These are phyloP conservation scores for Peribolospora baueri DNA, from an alignment of 768 basidiomycete genomes.

Conservation along the genomic window DNA sequence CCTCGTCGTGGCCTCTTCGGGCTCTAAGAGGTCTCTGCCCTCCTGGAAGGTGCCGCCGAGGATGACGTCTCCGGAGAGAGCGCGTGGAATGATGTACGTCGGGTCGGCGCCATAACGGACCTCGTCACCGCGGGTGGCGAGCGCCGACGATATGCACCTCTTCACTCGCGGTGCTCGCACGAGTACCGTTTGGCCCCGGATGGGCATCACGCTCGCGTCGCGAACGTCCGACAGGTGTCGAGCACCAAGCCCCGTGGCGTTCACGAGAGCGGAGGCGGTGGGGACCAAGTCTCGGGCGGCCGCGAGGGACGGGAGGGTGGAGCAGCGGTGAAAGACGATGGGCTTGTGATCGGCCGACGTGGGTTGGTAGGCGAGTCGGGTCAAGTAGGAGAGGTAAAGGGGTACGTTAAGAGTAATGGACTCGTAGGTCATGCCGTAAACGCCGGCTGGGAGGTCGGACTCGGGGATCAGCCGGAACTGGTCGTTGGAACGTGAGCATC, in stretches of 20 bases:
- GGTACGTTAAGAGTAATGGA: constrained; percentile 31
- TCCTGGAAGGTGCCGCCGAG: too few species aligned
- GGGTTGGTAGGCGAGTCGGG: constrained; percentile 23
- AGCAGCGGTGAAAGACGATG: constrained; percentile 27
- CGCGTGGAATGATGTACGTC: too few species aligned
- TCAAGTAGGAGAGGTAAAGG: constrained; percentile 25
- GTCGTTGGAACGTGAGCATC: neutral
- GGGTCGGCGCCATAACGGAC: too few species aligned
- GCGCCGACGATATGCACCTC: constrained; percentile 10
- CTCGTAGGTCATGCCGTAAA: constrained; percentile 24
- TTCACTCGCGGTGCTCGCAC: constrained; percentile 43
- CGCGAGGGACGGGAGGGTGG: constrained; percentile 25
- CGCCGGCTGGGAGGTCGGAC: neutral
- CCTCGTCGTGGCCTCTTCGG: too few species aligned
- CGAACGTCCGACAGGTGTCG: constrained; percentile 35
- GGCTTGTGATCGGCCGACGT: constrained; percentile 7
- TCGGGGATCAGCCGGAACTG: neutral
- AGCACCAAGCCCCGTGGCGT: constrained; percentile 31
- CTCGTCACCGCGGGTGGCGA: too few species aligned
- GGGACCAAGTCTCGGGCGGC: constrained; percentile 26
- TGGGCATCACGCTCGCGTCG: constrained; percentile 45
- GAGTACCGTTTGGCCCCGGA: constrained; percentile 63
- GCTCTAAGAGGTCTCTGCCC: too few species aligned
- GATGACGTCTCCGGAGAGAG: too few species aligned
- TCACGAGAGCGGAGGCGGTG: constrained; percentile 26